Evolutionary conservation across 176 grass and related monocot genomes (phyloP), one percentile per base, ranked within the genome.

Genomic region (Pharus latifolius): DNA sequence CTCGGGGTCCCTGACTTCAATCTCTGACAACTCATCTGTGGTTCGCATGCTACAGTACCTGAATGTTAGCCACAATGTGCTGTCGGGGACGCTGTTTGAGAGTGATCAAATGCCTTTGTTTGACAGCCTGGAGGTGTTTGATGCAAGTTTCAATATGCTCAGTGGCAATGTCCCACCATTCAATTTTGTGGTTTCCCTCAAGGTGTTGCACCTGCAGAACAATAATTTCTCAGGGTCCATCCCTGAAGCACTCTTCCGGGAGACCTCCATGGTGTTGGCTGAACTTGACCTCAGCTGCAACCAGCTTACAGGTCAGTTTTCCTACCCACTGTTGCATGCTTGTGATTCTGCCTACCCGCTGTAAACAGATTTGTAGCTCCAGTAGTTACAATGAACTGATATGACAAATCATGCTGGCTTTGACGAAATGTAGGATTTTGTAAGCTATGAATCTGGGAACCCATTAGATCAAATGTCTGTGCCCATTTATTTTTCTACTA

Each of bases 281-380:
- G 89, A 97, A 70, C 83, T 97, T 62, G 94, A 97, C 52, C 74
- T 92, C 22, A 97, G 94, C 78, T 80, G 83, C 76, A 97, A 97
- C 71, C 84, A 90, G 70, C 86, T 97, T 53, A 78, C 78, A 85
- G 94, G 94, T 97, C 70, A 44, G 69, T 6, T 80, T 49, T 50
- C 6, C 40, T 56, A 60, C 55, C 35, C 37, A 18, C 37, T 49
- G 6, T 51, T 25, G 22, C 49, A 49, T 56, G 30, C 17, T 38
- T 19, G 10, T 44, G 13, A 53, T 11, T 20, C 24, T 40, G 29
- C 7, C 29, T 28, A 69, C 1, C 24, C 6, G 8, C 23, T 64
- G 41, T 7, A 4, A 22, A 25, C 44, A 43, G 3, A 23, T 7
- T 44, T 20, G 44, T 65, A 25, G 33, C 13, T 20, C 22, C 2